These are phyloP conservation scores for Lentinus brumalis DNA, from an alignment of 768 basidiomycete genomes.

Conservation along the genomic window DNA sequence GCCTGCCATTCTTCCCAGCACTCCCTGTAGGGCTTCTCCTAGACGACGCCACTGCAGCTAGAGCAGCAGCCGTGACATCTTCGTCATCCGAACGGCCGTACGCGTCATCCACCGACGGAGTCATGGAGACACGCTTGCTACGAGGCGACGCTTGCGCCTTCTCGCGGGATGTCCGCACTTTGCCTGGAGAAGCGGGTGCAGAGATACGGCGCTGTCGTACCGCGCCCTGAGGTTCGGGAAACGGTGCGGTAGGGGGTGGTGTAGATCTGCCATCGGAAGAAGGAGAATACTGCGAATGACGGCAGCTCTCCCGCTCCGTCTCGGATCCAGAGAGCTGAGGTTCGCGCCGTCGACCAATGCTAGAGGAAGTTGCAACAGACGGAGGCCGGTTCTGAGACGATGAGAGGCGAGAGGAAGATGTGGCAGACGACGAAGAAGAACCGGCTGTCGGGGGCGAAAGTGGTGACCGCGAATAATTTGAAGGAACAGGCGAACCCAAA, in stretches of 20 bases:
- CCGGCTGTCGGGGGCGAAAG: constrained; percentile 34
- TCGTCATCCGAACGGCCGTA: constrained; percentile 28
- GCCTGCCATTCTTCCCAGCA: constrained; percentile 41
- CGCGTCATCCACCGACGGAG: constrained; percentile 30
- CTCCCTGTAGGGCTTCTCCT: constrained; percentile 48
- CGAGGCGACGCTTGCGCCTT: constrained; percentile 38
- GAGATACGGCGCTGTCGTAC: constrained; percentile 49
- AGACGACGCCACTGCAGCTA: constrained; percentile 62
- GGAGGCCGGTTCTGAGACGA: constrained; percentile 26
- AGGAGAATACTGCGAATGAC: constrained; percentile 25
- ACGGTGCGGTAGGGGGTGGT: constrained; percentile 37
- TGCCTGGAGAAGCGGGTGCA: constrained; percentile 49
- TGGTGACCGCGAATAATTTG: constrained; percentile 39
- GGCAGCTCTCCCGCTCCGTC: constrained; percentile 70
- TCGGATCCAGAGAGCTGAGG: constrained; percentile 68
- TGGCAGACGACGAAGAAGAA: constrained; percentile 36
- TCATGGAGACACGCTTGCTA: constrained; percentile 42
- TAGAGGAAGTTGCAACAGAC: constrained; percentile 33
- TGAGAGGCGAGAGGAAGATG: constrained; percentile 32
- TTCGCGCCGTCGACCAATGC: constrained; percentile 24
- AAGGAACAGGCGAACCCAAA: constrained; percentile 57
- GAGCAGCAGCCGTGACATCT: constrained; percentile 56
- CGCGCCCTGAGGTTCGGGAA: constrained; percentile 22
- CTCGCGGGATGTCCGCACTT: constrained; percentile 23
- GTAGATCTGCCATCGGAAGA: constrained; percentile 43